Percentiles rank a stretch among this genome's conserved stretches.
Conservation (phyloP, 495 filamentous ascomycete genomes). For the Aspergillus asperescens region DNA sequence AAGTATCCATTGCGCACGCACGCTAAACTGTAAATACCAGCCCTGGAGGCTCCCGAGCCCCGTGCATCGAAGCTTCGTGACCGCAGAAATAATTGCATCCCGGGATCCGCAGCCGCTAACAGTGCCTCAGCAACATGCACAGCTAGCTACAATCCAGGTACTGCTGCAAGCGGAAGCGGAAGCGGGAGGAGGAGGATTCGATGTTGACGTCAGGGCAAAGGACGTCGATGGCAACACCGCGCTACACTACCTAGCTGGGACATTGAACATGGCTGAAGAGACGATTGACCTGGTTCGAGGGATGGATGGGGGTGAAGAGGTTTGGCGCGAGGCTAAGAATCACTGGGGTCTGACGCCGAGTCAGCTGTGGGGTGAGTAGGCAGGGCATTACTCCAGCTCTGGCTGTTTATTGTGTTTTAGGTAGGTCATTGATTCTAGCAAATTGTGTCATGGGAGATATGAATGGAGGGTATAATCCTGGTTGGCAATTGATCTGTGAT, state of each 20-base stretch:
- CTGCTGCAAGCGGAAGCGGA: slow-evolving; percentile 5
- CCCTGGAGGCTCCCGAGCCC: not conserved
- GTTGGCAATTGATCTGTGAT: too few species aligned
- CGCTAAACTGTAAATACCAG: not conserved
- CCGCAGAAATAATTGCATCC: too few species aligned
- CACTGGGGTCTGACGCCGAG: slow-evolving; percentile 8
- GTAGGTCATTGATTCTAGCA: too few species aligned
- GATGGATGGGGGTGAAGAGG: slow-evolving; percentile 12
- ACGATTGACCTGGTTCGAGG: slow-evolving; percentile 5
- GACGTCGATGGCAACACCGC: slow-evolving; percentile 16
- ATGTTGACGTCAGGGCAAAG: slow-evolving; percentile 6
- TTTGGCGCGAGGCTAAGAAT: not conserved
- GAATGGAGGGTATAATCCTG: too few species aligned
- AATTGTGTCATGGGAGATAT: too few species aligned
- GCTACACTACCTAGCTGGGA: slow-evolving; percentile 14
- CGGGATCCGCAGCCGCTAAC: not conserved
- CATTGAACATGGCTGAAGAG: slow-evolving; percentile 5
- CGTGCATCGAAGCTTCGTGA: too few species aligned
- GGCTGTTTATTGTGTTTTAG: too few species aligned
- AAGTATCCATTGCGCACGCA: slow-evolving; percentile 14
- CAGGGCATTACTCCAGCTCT: too few species aligned
- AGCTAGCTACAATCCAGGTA: slow-evolving; percentile 7
- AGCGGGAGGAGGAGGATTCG: not conserved
- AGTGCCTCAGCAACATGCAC: slow-evolving; percentile 1
- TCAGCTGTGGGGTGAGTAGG: slow-evolving; percentile 9